Evolutionary conservation across 352 stramenopile genomes (phyloP).

Genomic region (Pythium brassicae): DNA sequence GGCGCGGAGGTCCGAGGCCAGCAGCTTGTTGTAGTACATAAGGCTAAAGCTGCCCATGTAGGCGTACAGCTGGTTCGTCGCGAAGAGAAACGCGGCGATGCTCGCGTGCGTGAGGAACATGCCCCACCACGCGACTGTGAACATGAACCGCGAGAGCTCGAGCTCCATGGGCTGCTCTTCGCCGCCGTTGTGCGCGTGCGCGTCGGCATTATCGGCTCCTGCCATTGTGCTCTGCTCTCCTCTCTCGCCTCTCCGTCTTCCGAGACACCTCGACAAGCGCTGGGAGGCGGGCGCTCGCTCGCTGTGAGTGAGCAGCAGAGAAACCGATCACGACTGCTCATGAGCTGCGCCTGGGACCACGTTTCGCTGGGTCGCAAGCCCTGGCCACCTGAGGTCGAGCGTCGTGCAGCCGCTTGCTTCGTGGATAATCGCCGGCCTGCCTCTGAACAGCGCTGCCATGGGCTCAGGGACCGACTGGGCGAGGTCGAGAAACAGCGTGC

Average conservation of each 20-base stretch:
- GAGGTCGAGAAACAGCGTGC: slow-evolving; percentile 44
- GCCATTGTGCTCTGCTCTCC: background rate
- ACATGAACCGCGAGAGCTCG: slow-evolving; percentile 15
- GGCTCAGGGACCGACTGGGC: slow-evolving; percentile 14
- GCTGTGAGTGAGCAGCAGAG: too few species aligned
- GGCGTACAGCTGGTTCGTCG: slow-evolving; percentile 23
- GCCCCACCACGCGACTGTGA: slow-evolving; percentile 23
- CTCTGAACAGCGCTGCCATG: background rate
- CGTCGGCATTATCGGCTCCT: background rate
- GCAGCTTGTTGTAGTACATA: slow-evolving; percentile 45
- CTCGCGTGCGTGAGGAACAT: slow-evolving; percentile 18
- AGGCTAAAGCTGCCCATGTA: slow-evolving; percentile 24
- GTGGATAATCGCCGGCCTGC: slow-evolving; percentile 3
- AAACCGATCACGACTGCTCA: too few species aligned
- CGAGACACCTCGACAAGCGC: too few species aligned
- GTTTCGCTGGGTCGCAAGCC: too few species aligned
- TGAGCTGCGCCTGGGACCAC: too few species aligned
- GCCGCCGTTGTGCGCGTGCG: too few species aligned
- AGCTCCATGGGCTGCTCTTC: slow-evolving; percentile 12
- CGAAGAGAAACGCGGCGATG: slow-evolving; percentile 22
- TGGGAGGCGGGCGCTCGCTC: too few species aligned
- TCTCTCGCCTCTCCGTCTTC: too few species aligned
- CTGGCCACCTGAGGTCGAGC: background rate
- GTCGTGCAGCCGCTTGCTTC: slow-evolving; percentile 11
- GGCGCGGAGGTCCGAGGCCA: slow-evolving; percentile 20